A percentile compares a stretch with the other conserved stretches of the same genome.
These are phyloP conservation scores for Agarophyton chilense DNA, from an alignment of 23 red algal genomes.

Conservation along the genomic window DNA sequence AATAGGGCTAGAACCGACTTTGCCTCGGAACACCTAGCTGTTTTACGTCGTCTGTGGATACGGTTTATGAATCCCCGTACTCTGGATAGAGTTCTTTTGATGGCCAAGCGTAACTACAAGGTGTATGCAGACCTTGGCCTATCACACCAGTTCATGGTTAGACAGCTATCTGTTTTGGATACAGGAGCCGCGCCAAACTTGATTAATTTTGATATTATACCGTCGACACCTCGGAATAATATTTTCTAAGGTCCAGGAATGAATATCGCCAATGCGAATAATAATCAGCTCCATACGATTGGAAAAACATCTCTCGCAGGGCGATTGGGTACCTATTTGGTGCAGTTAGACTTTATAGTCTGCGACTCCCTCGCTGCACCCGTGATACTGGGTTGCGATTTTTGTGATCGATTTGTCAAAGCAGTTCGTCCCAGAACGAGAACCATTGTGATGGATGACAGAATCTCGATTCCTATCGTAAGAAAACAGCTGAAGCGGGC, in stretches of 20 bases:
- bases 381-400: too few relatives aligned
- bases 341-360: neutral
- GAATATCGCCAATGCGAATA: neutral
- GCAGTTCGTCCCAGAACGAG: too few relatives aligned
- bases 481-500: too few relatives aligned
- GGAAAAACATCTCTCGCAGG: neutral
- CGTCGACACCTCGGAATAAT: neutral
- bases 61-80: neutral
- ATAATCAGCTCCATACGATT: neutral
- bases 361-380: too few relatives aligned
- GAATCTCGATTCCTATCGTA: neutral
- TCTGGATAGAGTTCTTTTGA: neutral
- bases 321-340: neutral
- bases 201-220: neutral
- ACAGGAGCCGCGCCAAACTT: neutral
- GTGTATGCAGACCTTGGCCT: neutral
- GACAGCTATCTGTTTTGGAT: neutral
- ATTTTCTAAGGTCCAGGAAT: neutral
- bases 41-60: neutral
- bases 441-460: too few relatives aligned
- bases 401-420: too few relatives aligned
- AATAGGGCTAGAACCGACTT: neutral
- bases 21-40: neutral
- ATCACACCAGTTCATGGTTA: neutral
- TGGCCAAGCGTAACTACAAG: conserved; percentile 17